Conservation (phyloP, 495 filamentous ascomycete species). For the Neurospora hispaniola region DNA sequence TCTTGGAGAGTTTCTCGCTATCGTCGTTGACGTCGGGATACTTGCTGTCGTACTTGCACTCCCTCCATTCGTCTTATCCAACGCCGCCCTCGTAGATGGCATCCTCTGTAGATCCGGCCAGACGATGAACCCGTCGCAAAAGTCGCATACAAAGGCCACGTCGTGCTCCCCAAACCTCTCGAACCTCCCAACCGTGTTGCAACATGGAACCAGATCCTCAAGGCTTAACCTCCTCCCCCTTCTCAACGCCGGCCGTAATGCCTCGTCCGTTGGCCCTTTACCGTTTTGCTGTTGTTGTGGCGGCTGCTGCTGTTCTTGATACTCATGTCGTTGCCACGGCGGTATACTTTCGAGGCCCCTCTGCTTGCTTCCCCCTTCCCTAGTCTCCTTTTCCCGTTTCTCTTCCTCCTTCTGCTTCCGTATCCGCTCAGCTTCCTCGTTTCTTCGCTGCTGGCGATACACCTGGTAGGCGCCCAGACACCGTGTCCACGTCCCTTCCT, state of each 20-base stretch:
- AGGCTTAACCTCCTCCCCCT: conserved; percentile 10
- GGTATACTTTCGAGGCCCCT: conserved; percentile 1
- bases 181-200: conserved; percentile 31
- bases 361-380: background rate
- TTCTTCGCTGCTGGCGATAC: conserved; percentile 25
- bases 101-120: conserved; percentile 35
- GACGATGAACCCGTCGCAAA: conserved; percentile 38
- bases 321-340: conserved; percentile 11
- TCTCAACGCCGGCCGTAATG: conserved; percentile 1
- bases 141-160: conserved; percentile 40
- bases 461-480: conserved; percentile 38
- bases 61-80: conserved; percentile 1
- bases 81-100: conserved; percentile 24
- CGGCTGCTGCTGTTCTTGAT: conserved; percentile 2
- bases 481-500: conserved; percentile 15
- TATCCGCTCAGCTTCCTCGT: conserved; percentile 9
- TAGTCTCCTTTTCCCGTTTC: background rate
- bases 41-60: background rate
- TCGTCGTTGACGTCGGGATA: background rate
- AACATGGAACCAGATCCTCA: conserved; percentile 27
- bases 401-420: conserved; percentile 5
- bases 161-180: conserved; percentile 31
- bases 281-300: conserved; percentile 1
- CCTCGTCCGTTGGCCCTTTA: background rate
- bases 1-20: background rate